Evolutionary conservation across 1,284 basidiomycete genomes (phyloP), one percentile per base, ranked within the genome.

Genomic region (Ustilago crameri): DNA sequence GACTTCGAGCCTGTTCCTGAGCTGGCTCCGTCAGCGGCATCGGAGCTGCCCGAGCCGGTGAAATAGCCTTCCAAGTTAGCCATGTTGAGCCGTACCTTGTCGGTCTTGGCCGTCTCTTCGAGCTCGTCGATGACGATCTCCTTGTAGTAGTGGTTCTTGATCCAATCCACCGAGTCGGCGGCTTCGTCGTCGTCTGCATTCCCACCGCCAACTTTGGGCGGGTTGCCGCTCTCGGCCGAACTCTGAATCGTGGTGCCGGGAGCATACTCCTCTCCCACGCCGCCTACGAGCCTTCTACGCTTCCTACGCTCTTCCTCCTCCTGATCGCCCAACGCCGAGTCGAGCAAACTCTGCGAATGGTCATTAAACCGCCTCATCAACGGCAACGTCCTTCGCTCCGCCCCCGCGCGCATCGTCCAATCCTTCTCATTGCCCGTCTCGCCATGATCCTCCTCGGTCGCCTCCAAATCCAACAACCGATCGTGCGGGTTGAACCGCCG

Each of bases 331-430:
- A 85, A 56, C 0, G 83, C 80, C 35, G 82, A 77, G 74, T 91
- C 91, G 26, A 98, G 86, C 15, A 98, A 85, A 69, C 93, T 87
- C 76, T 95, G 92, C 0, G 93, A 95, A 84, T 98, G 96, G 79
- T 97, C 93, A 80, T 98, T 98, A 86, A 98, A 98, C 76, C 95
- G 91, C 41, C 96, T 88, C 76, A 99, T 97, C 32, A 98, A 87
- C 0, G 96, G 96, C 37, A 99, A 84, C 18, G 91, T 91, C 22
- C 90, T 90, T 48, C 90, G 87, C 82, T 96, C 91, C 74, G 90
- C 89, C 8, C 96, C 96, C 5, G 95, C 90, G 80, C 93, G 91
- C 96, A 98, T 99, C 0, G 96, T 98, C 44, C 92, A 85, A 80
- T 99, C 96, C 81, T 88, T 90, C 64, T 90, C 88, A 73, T 93